phyloP scores from a whole-genome alignment of 306 rosid genomes.

The Oxytropis ochrocephala region DNA sequence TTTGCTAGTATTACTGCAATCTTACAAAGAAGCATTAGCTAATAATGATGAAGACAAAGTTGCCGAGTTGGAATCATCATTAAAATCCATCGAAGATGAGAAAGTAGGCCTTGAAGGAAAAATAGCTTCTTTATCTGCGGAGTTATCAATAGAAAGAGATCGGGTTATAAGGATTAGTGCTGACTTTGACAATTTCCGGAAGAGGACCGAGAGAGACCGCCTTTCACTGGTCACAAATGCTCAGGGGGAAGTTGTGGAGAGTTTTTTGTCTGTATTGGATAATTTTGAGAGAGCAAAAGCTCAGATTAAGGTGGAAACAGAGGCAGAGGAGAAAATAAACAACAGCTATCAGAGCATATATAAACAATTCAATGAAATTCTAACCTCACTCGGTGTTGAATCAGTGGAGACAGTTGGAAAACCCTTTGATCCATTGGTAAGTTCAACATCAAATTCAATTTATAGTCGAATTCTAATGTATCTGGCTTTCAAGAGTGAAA shows the following conservation, averaged over 20 bases:
- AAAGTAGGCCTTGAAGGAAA: constrained; percentile 46
- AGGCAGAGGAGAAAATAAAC: constrained; percentile 84
- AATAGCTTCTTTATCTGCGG: constrained; percentile 53
- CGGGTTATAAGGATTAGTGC: constrained; percentile 87
- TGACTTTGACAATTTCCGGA: constrained; percentile 92
- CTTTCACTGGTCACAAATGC: constrained; percentile 75
- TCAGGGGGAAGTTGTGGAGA: constrained; percentile 90
- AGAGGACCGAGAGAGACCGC: constrained; percentile 92
- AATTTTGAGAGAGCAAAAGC: constrained; percentile 94
- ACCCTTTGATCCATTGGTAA: constrained; percentile 92
- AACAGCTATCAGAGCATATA: constrained; percentile 90
- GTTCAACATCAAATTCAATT: constrained; percentile 25
- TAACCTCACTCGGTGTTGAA: constrained; percentile 69
- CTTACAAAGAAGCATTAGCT: constrained; percentile 71
- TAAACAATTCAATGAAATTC: constrained; percentile 79
- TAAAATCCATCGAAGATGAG: constrained; percentile 71
- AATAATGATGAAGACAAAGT: constrained; percentile 57
- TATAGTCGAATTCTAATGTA: neutral
- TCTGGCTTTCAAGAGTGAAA: neutral
- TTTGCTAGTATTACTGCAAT: constrained; percentile 42
- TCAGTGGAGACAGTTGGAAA: constrained; percentile 77
- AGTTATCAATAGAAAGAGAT: constrained; percentile 51
- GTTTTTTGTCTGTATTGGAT: constrained; percentile 70
- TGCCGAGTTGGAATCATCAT: constrained; percentile 58
- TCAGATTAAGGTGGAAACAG: constrained; percentile 85